A percentile compares a stretch with the other conserved stretches of the same genome.
Conservation (phyloP, 2,329 filamentous ascomycete species). For the Colletotrichum falcatum region DNA sequence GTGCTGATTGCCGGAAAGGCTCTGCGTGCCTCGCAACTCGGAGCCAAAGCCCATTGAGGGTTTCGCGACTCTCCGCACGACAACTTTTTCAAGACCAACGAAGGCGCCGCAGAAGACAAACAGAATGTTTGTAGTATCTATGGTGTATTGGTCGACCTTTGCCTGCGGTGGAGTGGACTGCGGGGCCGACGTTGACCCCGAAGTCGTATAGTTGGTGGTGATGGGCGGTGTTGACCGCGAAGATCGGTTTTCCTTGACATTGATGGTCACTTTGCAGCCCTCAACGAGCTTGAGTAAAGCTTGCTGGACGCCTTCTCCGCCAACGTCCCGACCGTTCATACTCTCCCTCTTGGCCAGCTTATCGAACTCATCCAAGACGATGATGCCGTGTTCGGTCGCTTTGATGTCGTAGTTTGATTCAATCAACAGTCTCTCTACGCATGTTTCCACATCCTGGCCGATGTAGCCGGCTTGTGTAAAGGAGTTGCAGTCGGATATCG, state of each 20-base stretch:
- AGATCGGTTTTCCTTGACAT: slow-evolving; percentile 82
- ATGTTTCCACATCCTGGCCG: slow-evolving; percentile 96
- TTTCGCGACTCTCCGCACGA: slow-evolving; percentile 88
- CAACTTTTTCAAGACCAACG: slow-evolving; percentile 87
- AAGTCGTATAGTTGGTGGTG: slow-evolving; percentile 63
- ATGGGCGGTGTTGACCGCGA: slow-evolving; percentile 65
- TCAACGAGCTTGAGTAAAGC: slow-evolving; percentile 96
- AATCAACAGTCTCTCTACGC: slow-evolving; percentile 89
- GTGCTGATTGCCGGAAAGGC: slow-evolving; percentile 62
- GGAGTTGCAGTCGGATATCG: slow-evolving; percentile 94
- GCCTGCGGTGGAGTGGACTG: slow-evolving; percentile 60
- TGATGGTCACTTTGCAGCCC: slow-evolving; percentile 92
- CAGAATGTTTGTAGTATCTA: slow-evolving; percentile 95
- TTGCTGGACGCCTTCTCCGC: slow-evolving; percentile 96
- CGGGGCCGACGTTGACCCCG: slow-evolving; percentile 59
- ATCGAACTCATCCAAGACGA: slow-evolving; percentile 96
- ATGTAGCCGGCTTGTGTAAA: slow-evolving; percentile 98
- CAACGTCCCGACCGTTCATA: slow-evolving; percentile 90
- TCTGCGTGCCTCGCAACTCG: slow-evolving; percentile 72
- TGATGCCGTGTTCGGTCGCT: slow-evolving; percentile 89
- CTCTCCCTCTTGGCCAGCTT: slow-evolving; percentile 94
- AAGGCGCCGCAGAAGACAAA: slow-evolving; percentile 98
- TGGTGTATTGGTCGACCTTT: slow-evolving; percentile 74
- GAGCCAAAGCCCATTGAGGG: slow-evolving; percentile 92
- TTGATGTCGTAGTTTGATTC: slow-evolving; percentile 90